A percentile compares a stretch with the other conserved stretches of the same genome.
phyloP scores from a whole-genome alignment of 2,329 filamentous ascomycete genomes.

The Penicillium frequentans region DNA sequence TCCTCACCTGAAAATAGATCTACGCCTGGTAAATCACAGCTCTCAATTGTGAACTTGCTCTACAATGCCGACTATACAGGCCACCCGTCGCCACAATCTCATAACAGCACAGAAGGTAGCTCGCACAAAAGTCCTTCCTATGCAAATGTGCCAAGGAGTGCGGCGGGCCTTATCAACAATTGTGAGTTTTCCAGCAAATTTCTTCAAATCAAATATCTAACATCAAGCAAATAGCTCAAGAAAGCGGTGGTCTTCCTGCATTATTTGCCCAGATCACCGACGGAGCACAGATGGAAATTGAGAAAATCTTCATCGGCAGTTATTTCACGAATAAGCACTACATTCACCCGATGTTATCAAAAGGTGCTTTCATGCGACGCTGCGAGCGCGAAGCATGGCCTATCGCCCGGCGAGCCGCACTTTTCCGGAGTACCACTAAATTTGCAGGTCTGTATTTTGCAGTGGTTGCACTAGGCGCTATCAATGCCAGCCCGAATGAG shows the following conservation, averaged over 20 bases:
- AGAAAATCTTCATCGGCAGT: slow-evolving; percentile 27
- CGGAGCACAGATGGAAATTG: slow-evolving; percentile 22
- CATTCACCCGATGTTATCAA: slow-evolving; percentile 25
- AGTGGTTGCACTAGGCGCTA: not conserved
- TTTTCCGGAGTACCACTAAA: not conserved
- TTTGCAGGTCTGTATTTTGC: not conserved
- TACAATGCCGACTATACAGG: not conserved
- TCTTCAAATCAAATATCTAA: not conserved
- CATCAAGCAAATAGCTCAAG: not conserved
- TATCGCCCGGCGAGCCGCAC: not conserved
- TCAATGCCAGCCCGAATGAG: not conserved
- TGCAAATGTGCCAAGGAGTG: not conserved
- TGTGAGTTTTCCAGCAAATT: not conserved
- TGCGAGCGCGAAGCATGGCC: slow-evolving; percentile 19
- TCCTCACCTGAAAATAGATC: not conserved
- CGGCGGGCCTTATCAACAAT: not conserved
- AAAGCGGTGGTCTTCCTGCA: not conserved
- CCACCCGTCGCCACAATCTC: not conserved
- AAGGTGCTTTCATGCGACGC: slow-evolving; percentile 20
- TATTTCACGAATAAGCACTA: slow-evolving; percentile 30
- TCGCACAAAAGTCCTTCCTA: not conserved
- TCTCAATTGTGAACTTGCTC: not conserved
- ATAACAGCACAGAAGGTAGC: not conserved
- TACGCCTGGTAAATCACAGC: not conserved
- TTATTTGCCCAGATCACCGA: not conserved